Conservation (phyloP, 1,139 yeast species). For the Saccharomyces hybrid region DNA sequence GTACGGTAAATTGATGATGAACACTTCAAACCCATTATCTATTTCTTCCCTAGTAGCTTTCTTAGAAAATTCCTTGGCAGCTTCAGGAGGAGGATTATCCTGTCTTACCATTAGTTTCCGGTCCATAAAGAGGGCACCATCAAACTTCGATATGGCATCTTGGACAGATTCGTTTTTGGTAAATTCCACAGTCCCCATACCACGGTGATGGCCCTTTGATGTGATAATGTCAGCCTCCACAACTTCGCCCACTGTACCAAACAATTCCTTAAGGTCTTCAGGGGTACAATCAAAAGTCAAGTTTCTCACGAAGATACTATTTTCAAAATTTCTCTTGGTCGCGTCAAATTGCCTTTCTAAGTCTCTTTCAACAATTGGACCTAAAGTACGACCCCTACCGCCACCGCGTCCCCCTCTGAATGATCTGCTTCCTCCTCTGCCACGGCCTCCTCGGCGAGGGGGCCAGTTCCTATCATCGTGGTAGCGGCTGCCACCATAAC, state of each 20-base stretch:
- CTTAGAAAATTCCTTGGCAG: slow-evolving; percentile 13
- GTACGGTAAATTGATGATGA: slow-evolving; percentile 78
- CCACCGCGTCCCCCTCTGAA: slow-evolving; percentile 28
- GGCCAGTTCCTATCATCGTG: slow-evolving; percentile 1
- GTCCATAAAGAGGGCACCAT: slow-evolving; percentile 58
- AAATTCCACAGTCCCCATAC: slow-evolving; percentile 88
- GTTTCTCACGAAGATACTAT: slow-evolving; percentile 63
- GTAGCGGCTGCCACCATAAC: slow-evolving; percentile 1
- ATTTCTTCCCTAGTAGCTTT: slow-evolving; percentile 16
- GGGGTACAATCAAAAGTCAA: slow-evolving; percentile 55
- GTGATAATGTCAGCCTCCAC: slow-evolving; percentile 78
- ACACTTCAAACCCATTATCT: slow-evolving; percentile 54
- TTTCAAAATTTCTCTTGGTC: slow-evolving; percentile 54
- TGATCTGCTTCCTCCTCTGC: slow-evolving; percentile 14
- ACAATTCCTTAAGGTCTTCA: slow-evolving; percentile 48
- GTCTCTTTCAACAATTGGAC: slow-evolving; percentile 9
- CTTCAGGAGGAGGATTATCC: slow-evolving; percentile 65
- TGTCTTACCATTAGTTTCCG: slow-evolving; percentile 82
- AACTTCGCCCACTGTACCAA: slow-evolving; percentile 56
- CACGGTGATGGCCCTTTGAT: slow-evolving; percentile 71
- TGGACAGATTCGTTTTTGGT: slow-evolving; percentile 55
- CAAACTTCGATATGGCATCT: slow-evolving; percentile 60
- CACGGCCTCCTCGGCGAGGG: slow-evolving; percentile 24
- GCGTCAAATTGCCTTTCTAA: slow-evolving; percentile 19
- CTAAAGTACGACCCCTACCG: slow-evolving; percentile 23